Evolutionary conservation across 1,284 basidiomycete species (phyloP), one percentile per base, ranked within the genome.

Genomic region (Irpex sp.): DNA sequence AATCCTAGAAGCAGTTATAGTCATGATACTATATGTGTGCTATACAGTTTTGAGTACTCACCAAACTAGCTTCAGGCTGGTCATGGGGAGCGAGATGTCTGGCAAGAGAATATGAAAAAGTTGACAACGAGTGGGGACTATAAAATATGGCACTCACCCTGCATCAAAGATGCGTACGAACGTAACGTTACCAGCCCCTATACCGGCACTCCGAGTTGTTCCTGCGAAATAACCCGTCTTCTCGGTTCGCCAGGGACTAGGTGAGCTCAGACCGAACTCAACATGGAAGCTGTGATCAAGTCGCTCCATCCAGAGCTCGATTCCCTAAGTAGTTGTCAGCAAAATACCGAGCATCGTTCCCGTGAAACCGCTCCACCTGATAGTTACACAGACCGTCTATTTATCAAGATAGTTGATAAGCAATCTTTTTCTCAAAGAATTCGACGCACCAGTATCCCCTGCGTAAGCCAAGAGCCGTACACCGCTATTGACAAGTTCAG

Each of bases 21-120:
- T 19, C 31, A 49, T 19, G 15, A 49, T 9, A 7, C 40, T 13
- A 49, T 19, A 40, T 36, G 34, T 51, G 57, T 37, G 37, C 49
- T 55, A 8, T 5, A 11, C 36, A 36, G 40, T 11, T 5, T 17
- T n/a, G 52, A 65, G 26, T 26, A 26, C 73, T 31, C 57, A 75
- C 74, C 65, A 83, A 76, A 57, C 92, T 85, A 47, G 85, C 91
- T 68, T 88, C 87, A 0, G 92, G 89, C 70, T 94, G 91, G 74
- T 96, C 91, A 69, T 83, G 86, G 2, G 92, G 92, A 15, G 90
- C 90, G 90, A 92, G 92, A 73, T 93, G 91, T 44, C 90, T 91
- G 64, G 70, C n/a, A n/a, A 59, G 13, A 58, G n/a, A 26, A 17
- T 21, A 21, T 19, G n/a, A 31, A 52, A 55, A 56, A 19, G 49